phyloP scores from a whole-genome alignment of 2,329 filamentous ascomycete genomes.

The Botrytis pseudocinerea region DNA sequence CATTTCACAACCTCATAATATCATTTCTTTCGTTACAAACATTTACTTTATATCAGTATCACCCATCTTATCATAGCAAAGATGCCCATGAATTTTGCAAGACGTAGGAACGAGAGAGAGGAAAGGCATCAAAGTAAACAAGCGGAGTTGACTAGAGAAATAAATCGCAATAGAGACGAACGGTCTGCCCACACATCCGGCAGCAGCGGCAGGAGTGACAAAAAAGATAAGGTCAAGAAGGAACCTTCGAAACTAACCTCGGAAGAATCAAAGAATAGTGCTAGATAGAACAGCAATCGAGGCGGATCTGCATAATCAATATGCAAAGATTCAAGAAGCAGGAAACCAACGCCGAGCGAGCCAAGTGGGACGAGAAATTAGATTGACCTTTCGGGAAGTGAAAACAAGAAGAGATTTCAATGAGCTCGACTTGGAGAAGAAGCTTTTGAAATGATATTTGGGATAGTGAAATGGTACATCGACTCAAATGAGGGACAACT shows the following conservation, averaged over 20 bases:
- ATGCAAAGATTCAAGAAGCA: not conserved
- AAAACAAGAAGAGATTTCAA: not conserved
- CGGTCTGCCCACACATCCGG: not conserved
- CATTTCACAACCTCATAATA: not conserved
- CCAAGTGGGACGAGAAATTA: not conserved
- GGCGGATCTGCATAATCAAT: not conserved
- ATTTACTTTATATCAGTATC: not conserved
- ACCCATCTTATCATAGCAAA: not conserved
- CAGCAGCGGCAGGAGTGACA: not conserved
- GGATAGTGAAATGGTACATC: not conserved
- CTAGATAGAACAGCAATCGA: not conserved
- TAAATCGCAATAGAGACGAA: not conserved
- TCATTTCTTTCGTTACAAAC: not conserved
- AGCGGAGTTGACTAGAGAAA: not conserved
- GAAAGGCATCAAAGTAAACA: not conserved
- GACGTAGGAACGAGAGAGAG: accelerated
- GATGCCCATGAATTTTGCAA: not conserved
- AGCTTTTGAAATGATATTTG: not conserved
- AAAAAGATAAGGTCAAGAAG: too few relatives aligned
- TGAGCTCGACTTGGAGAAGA: not conserved
- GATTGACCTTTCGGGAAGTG: not conserved
- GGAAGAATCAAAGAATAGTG: too few relatives aligned
- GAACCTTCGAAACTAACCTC: too few relatives aligned
- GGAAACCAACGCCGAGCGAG: not conserved
- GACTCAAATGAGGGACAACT: not conserved